These are phyloP conservation scores for Westerdykella ornata DNA, from an alignment of 2,329 filamentous ascomycete genomes.

Conservation along the genomic window DNA sequence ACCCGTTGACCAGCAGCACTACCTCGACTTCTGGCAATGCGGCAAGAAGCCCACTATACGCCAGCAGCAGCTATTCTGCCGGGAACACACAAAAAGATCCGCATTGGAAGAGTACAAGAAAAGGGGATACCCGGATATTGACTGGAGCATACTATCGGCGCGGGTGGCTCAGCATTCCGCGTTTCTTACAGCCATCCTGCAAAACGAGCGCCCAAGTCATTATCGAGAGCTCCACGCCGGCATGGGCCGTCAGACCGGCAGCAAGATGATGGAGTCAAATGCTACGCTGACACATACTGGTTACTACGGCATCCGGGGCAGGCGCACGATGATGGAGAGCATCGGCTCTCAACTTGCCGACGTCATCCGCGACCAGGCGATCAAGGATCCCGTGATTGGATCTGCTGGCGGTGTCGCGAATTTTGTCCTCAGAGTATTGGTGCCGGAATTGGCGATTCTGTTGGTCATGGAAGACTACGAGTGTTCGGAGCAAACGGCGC, in stretches of 20 bases:
- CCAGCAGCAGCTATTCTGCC: slow-evolving; percentile 45
- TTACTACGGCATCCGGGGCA: slow-evolving; percentile 75
- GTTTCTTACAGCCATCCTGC: slow-evolving; percentile 54
- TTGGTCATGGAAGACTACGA: slow-evolving; percentile 57
- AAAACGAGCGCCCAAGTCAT: slow-evolving; percentile 49
- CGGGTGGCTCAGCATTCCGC: slow-evolving; percentile 54
- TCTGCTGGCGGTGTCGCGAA: slow-evolving; percentile 21
- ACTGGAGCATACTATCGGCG: slow-evolving; percentile 57
- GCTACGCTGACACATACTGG: slow-evolving; percentile 51
- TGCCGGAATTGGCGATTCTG: slow-evolving; percentile 58
- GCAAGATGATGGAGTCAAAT: slow-evolving; percentile 32
- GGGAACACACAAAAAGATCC: slow-evolving; percentile 26
- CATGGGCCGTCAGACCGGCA: background rate
- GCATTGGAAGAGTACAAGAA: slow-evolving; percentile 41
- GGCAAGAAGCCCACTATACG: slow-evolving; percentile 37
- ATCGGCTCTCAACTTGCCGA: slow-evolving; percentile 23
- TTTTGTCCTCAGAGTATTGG: slow-evolving; percentile 49
- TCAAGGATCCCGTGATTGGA: slow-evolving; percentile 26
- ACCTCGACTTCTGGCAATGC: slow-evolving; percentile 42
- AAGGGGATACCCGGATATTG: slow-evolving; percentile 61
- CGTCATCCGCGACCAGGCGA: slow-evolving; percentile 19
- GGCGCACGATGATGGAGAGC: slow-evolving; percentile 58
- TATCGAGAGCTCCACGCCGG: slow-evolving; percentile 54
- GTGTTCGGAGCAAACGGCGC: slow-evolving; percentile 41
- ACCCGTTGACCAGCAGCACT: slow-evolving; percentile 49